Conservation (phyloP, 2,329 filamentous ascomycete species). For the Cercospora beticola region DNA sequence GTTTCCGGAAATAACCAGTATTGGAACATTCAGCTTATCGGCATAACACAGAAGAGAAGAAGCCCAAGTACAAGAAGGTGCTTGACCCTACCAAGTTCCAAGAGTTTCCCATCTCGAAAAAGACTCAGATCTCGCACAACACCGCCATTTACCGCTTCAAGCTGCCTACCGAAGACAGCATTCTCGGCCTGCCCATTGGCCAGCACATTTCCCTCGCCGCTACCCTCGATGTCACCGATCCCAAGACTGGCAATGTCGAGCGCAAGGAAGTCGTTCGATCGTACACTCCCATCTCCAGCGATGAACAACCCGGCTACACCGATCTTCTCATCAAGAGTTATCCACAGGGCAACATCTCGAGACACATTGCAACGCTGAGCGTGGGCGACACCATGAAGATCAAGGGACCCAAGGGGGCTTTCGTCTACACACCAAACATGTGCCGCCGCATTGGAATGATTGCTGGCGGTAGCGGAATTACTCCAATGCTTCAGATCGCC, state of each 20-base stretch:
- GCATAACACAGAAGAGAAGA: conserved; percentile 13
- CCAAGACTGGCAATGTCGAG: conserved; percentile 65
- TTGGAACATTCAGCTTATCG: not conserved
- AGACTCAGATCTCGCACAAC: conserved; percentile 96
- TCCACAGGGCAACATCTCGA: conserved; percentile 95
- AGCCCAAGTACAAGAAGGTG: conserved; percentile 70
- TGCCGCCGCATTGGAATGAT: conserved; percentile 97
- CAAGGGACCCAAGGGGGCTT: conserved; percentile 92
- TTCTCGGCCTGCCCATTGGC: conserved; percentile 94
- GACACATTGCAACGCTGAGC: conserved; percentile 78
- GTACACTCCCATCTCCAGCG: conserved; percentile 88
- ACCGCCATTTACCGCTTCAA: conserved; percentile 98
- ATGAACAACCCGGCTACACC: conserved; percentile 86
- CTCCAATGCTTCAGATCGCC: conserved; percentile 95
- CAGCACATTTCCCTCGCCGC: conserved; percentile 98
- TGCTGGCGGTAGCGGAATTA: conserved; percentile 94
- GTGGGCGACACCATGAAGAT: conserved; percentile 88
- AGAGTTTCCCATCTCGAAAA: conserved; percentile 88
- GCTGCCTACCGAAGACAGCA: conserved; percentile 72
- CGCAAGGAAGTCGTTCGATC: conserved; percentile 84
- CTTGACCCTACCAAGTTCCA: conserved; percentile 87
- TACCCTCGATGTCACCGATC: conserved; percentile 65
- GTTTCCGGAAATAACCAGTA: not conserved
- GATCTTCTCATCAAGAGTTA: conserved; percentile 98
- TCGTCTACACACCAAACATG: conserved; percentile 97